Percentiles rank a stretch among this genome's conserved stretches.
Conservation (phyloP, 768 basidiomycete genomes). For the Suillus subaureus region DNA sequence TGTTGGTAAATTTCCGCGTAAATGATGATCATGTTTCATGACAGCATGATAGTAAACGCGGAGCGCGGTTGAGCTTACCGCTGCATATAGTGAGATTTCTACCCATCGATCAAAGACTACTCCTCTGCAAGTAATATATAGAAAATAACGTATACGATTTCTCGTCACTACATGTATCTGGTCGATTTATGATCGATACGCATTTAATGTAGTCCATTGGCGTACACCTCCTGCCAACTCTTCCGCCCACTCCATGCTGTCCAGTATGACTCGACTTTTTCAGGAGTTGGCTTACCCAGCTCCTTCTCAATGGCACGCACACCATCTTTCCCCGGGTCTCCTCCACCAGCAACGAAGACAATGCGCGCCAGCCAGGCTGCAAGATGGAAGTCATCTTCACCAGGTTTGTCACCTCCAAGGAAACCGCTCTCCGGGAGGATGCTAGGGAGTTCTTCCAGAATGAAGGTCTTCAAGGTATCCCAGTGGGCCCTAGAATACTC, state of each 20-base stretch:
- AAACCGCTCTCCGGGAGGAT: constrained; percentile 47
- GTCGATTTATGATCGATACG: not conserved
- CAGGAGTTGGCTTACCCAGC: constrained; percentile 39
- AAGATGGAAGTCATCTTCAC: constrained; percentile 60
- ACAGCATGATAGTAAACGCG: not conserved
- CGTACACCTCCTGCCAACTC: constrained; percentile 50
- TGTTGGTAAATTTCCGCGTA: not conserved
- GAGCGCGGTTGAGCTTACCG: not conserved
- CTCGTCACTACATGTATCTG: not conserved
- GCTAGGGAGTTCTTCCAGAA: constrained; percentile 41
- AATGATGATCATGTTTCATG: not conserved
- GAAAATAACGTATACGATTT: not conserved
- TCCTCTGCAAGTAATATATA: not conserved
- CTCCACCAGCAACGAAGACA: constrained; percentile 39
- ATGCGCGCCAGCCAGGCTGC: constrained; percentile 55
- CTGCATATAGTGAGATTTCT: not conserved
- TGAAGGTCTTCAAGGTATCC: constrained; percentile 37
- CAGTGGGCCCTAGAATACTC: constrained; percentile 40
- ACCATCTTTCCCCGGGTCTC: constrained; percentile 30
- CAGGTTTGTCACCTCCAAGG: constrained; percentile 47
- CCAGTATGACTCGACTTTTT: constrained; percentile 45
- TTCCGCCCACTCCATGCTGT: constrained; percentile 45
- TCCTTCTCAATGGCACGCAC: constrained; percentile 40
- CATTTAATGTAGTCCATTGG: constrained; percentile 43
- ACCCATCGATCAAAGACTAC: not conserved